Base-by-base conservation (phyloP, 768 basidiomycete genomes). In the Amanita subjunquillea region DNA sequence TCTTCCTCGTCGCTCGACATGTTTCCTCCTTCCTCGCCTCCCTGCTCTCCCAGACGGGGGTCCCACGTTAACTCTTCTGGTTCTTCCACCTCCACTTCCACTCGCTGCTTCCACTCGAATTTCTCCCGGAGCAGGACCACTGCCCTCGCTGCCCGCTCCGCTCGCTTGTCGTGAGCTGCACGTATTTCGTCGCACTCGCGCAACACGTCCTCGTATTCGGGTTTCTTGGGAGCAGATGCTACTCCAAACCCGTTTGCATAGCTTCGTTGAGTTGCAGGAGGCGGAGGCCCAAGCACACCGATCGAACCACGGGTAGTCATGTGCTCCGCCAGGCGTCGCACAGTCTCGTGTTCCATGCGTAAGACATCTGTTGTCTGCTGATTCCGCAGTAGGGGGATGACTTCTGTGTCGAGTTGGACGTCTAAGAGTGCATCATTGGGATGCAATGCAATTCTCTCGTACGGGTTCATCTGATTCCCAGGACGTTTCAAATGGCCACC, bases 61-160 rank as follows among this genome's bases (percentile, higher is more conserved):
- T 83, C 83, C 82, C 83, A 85, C 17, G 79, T 80, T 36, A 86
- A 66, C 56, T 88, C 87, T 58, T 88, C 85, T 3, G 85, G 85
- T 63, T 89, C 87, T 56, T 86, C 87, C 12, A 80, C 78, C 59
- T 84, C 82, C 10, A 89, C 87, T 55, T 79, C 81, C 20, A 91
- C 84, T n/a, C 89, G 73, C 57, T 81, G 78, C 63, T 82, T 83
- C 85, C 87, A 89, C 44, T 91, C 87, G 62, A 83, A 91, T 64
- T 80, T 85, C 52, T 91, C 89, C 54, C 77, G 69, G 6, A 91
- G 69, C 77, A 91, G 83, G 37, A 72, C 73, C 8, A 92, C 88
- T 0, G 90, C 89, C 40, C 83, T 72, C n/a, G 85, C 75, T 0
- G 88, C 89, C 9, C 89, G 74, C 54, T 89, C 87, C 2, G 85